Evolutionary conservation across 2,329 filamentous ascomycete genomes (phyloP).

Genomic region (Neofusicoccum ribis): DNA sequence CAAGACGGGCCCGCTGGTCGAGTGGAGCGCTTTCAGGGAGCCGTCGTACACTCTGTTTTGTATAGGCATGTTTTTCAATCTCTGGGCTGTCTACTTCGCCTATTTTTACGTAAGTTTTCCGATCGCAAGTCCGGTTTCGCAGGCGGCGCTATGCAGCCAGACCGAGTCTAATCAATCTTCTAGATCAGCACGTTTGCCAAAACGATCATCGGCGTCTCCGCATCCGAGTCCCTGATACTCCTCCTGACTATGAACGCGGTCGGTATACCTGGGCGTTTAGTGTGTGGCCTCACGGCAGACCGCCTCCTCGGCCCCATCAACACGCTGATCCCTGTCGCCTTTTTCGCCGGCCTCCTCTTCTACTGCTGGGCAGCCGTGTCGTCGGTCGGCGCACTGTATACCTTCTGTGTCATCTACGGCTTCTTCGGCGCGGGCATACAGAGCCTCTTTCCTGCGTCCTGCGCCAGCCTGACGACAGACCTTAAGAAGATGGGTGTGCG

Average conservation of each 20-base stretch:
- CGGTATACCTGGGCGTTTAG: slow-evolving; percentile 51
- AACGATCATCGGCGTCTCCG: slow-evolving; percentile 39
- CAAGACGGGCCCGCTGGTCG: slow-evolving; percentile 38
- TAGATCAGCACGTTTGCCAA: slow-evolving; percentile 3
- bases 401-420: slow-evolving; percentile 49
- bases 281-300: slow-evolving; percentile 49
- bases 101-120: slow-evolving; percentile 52
- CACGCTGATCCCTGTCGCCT: slow-evolving; percentile 39
- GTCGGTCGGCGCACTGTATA: slow-evolving; percentile 40
- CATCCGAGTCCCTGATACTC: slow-evolving; percentile 50
- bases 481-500: slow-evolving; percentile 42
- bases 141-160: not conserved
- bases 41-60: slow-evolving; percentile 51
- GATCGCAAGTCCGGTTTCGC: too few species aligned
- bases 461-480: slow-evolving; percentile 46
- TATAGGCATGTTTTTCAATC: slow-evolving; percentile 44
- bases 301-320: slow-evolving; percentile 41
- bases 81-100: slow-evolving; percentile 55
- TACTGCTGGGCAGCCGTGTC: slow-evolving; percentile 46
- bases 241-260: slow-evolving; percentile 55
- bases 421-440: slow-evolving; percentile 50
- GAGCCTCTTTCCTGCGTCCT: slow-evolving; percentile 44
- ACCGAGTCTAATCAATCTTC: not conserved
- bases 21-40: slow-evolving; percentile 31
- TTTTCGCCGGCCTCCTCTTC: slow-evolving; percentile 44